phyloP scores from a whole-genome alignment of 2,329 filamentous ascomycete species.

The Sarocladiaceae sp. region DNA sequence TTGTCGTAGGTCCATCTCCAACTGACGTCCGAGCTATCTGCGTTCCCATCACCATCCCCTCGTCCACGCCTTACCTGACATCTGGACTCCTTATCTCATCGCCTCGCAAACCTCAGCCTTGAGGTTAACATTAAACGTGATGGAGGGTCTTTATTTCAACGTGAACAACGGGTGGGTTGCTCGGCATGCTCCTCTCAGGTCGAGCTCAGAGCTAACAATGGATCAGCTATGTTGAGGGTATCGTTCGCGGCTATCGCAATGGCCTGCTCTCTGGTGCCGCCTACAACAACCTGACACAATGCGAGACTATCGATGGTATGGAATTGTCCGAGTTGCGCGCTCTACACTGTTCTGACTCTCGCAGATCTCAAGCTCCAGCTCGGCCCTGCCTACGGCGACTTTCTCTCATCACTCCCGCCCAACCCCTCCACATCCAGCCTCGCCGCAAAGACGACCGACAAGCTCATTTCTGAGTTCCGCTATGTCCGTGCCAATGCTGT shows the following conservation, averaged over 20 bases:
- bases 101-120: not conserved
- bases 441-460: conserved; percentile 93
- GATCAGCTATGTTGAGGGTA: conserved; percentile 87
- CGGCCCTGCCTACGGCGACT: conserved; percentile 93
- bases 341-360: not conserved
- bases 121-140: conserved; percentile 33
- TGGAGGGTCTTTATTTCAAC: conserved; percentile 95
- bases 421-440: conserved; percentile 96
- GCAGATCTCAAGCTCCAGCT: conserved; percentile 97
- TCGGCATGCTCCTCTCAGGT: conserved; percentile 6
- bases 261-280: conserved; percentile 82
- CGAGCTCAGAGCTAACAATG: conserved; percentile 21
- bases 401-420: conserved; percentile 86
- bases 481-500: conserved; percentile 93
- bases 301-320: conserved; percentile 92
- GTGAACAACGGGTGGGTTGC: conserved; percentile 77
- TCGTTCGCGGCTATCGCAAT: conserved; percentile 96
- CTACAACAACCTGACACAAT: conserved; percentile 95
- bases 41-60: conserved; percentile 10
- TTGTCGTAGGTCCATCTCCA: conserved; percentile 4
- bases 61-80: conserved; percentile 9
- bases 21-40: conserved; percentile 9
- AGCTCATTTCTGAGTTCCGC: conserved; percentile 94
- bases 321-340: conserved; percentile 6
- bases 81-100: not conserved